Percentiles rank a stretch among this genome's conserved stretches.
Evolutionary conservation across 2,329 filamentous ascomycete species (phyloP).

Genomic region (Clarireedia paspali): DNA sequence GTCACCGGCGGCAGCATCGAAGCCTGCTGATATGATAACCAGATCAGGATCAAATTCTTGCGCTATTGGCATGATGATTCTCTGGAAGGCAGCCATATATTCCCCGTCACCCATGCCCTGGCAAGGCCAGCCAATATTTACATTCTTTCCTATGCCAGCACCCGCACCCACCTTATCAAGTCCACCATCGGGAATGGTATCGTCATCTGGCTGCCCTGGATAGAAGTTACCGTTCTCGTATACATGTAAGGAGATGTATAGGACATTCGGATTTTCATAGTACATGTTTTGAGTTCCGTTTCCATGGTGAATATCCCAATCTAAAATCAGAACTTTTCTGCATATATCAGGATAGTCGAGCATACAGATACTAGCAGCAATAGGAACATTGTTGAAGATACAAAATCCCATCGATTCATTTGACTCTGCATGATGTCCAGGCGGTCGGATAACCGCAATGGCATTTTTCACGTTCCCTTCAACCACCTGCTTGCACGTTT

Average conservation of each 20-base stretch:
- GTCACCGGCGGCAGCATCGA: conserved; percentile 91
- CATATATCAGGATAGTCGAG: conserved; percentile 70
- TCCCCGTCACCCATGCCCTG: conserved; percentile 91
- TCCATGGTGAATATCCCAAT: conserved; percentile 79
- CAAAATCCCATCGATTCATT: conserved; percentile 89
- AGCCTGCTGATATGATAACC: conserved; percentile 91
- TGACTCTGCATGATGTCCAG: conserved; percentile 89
- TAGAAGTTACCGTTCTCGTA: conserved; percentile 82
- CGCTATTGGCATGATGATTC: conserved; percentile 93
- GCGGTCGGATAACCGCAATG: conserved; percentile 89
- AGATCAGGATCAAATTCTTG: conserved; percentile 90
- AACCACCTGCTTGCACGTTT: conserved; percentile 89
- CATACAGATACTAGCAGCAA: conserved; percentile 85
- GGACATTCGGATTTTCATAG: conserved; percentile 86
- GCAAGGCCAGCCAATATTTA: conserved; percentile 60
- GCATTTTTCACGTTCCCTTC: conserved; percentile 81
- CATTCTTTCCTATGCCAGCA: conserved; percentile 50
- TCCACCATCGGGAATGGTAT: conserved; percentile 53
- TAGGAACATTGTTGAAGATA: conserved; percentile 94
- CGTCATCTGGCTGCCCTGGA: conserved; percentile 57
- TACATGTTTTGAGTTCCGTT: conserved; percentile 97
- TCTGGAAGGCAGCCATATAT: conserved; percentile 93
- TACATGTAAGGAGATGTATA: conserved; percentile 93
- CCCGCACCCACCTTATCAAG: conserved; percentile 51
- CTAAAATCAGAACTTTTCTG: conserved; percentile 83